phyloP scores from a whole-genome alignment of 352 stramenopile genomes.

The Pythium phragmitis region DNA sequence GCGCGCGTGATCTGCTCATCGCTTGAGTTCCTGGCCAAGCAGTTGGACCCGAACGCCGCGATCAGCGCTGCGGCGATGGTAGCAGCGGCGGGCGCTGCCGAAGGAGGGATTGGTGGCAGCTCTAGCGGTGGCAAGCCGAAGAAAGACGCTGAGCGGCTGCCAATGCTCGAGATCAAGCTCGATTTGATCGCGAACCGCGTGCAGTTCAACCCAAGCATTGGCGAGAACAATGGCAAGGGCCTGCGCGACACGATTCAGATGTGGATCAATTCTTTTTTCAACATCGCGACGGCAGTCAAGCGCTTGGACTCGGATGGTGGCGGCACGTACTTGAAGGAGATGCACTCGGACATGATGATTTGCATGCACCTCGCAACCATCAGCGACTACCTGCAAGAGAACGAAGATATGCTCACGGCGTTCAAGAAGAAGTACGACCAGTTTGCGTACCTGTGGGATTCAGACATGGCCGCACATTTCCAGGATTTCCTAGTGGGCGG shows the following conservation, averaged over 20 bases:
- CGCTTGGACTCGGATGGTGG: slow-evolving; percentile 92
- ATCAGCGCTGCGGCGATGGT: slow-evolving; percentile 31
- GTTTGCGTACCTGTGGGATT: slow-evolving; percentile 96
- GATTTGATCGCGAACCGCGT: slow-evolving; percentile 90
- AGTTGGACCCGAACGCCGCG: slow-evolving; percentile 89
- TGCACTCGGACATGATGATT: slow-evolving; percentile 95
- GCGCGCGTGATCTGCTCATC: slow-evolving; percentile 84
- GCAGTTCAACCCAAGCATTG: slow-evolving; percentile 87
- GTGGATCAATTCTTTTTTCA: slow-evolving; percentile 97
- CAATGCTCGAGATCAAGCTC: slow-evolving; percentile 97
- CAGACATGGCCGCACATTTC: slow-evolving; percentile 92
- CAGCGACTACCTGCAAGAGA: slow-evolving; percentile 91
- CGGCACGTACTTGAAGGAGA: slow-evolving; percentile 97
- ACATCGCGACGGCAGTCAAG: slow-evolving; percentile 96
- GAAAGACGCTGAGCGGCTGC: slow-evolving; percentile 64
- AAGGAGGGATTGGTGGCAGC: slow-evolving; percentile 38
- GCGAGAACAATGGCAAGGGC: slow-evolving; percentile 91
- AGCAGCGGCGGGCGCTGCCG: slow-evolving; percentile 34
- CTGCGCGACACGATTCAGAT: slow-evolving; percentile 94
- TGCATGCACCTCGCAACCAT: slow-evolving; percentile 94
- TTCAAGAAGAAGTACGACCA: slow-evolving; percentile 95
- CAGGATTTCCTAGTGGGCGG: slow-evolving; percentile 83
- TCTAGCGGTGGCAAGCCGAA: slow-evolving; percentile 33
- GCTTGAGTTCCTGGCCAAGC: slow-evolving; percentile 92
- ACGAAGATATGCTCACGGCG: slow-evolving; percentile 90